Evolutionary conservation across 441 rosid species (phyloP), one percentile per base, ranked within the genome.

Genomic region (Populus hybrid): DNA sequence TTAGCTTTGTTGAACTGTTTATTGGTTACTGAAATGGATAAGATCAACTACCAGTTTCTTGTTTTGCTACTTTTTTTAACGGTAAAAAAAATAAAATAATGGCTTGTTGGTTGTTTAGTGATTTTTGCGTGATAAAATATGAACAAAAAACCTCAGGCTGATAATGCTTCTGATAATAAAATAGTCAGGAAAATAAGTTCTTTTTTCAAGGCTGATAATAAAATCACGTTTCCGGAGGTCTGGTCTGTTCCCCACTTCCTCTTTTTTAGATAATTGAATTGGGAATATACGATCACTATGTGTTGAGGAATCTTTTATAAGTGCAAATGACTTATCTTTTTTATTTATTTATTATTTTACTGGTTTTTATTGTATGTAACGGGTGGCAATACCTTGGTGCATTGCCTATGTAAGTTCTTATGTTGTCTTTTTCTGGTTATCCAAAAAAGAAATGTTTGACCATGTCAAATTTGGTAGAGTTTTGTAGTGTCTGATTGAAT

Each of bases 21-120:
- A 79, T 38, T 77, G 35, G 74, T 56, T 76, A 59, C 67, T 69
- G 63, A 72, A 64, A 70, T 14, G 10, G 36, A 76, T 71, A 73
- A 72, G 35, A 18, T 61, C 28, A 5, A 24, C 38, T 36, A 72
- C 14, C 9, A 45, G 20, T 70, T 70, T 68, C 64, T 64, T 26
- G 61, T 45, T 64, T 36, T 56, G 7, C 77, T 26, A 16, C 53
- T 3, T 68, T 29, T 9, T 35, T 35, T 33, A 16, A 20, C 21
- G 4, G 20, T 7, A 1, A 20, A 36, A 66, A 18, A 53, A 36
- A 29, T 33, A 33, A 33, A 33, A 33, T 33, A 26, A 12, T 40
- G 45, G 29, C 2, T 28, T 9, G 69, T 2, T 77, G 20, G 75
- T 40, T 77, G 4, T 29, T 64, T 26, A 9, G 21, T 78, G 35